Percentiles rank a stretch among this genome's conserved stretches.
phyloP scores from a whole-genome alignment of 192 early-diverging fungal genomes.

The Haplosporangium gracile region DNA sequence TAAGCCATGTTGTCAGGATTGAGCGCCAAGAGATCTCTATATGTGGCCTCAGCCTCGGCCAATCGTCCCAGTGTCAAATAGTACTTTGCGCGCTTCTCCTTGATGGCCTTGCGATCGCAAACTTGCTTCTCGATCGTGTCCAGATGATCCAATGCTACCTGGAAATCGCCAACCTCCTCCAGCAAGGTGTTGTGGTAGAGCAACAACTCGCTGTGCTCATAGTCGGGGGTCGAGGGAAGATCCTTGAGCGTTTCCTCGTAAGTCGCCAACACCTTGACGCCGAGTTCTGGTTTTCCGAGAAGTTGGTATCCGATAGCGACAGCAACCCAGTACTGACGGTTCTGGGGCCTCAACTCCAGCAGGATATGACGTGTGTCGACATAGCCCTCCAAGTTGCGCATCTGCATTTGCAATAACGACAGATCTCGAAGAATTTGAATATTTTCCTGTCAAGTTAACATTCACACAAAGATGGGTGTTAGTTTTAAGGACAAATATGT shows the following conservation, averaged over 20 bases:
- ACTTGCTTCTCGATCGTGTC: conserved; percentile 79
- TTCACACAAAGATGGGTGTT: background rate
- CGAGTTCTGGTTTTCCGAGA: conserved; percentile 76
- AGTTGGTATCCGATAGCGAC: conserved; percentile 89
- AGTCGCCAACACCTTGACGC: conserved; percentile 75
- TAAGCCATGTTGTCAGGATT: conserved; percentile 86
- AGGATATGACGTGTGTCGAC: conserved; percentile 80
- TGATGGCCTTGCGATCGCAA: conserved; percentile 78
- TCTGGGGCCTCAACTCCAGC: conserved; percentile 74
- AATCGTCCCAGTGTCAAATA: conserved; percentile 73
- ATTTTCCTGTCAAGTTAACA: conserved; percentile 70
- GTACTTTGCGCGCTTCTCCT: conserved; percentile 79
- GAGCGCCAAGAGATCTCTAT: conserved; percentile 77
- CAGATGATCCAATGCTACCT: conserved; percentile 82
- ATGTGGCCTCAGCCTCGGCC: conserved; percentile 79
- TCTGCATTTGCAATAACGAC: conserved; percentile 86
- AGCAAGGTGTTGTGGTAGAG: conserved; percentile 89
- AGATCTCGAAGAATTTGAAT: conserved; percentile 93
- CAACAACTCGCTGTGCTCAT: conserved; percentile 83
- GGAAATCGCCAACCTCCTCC: conserved; percentile 83
- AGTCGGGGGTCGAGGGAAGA: conserved; percentile 52
- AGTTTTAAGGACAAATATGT: background rate
- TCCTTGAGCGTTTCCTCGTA: conserved; percentile 76
- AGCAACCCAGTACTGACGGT: conserved; percentile 85
- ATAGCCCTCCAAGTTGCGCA: conserved; percentile 86